phyloP scores from a whole-genome alignment of 169 alveolate genomes.

The Plasmodium inui region DNA sequence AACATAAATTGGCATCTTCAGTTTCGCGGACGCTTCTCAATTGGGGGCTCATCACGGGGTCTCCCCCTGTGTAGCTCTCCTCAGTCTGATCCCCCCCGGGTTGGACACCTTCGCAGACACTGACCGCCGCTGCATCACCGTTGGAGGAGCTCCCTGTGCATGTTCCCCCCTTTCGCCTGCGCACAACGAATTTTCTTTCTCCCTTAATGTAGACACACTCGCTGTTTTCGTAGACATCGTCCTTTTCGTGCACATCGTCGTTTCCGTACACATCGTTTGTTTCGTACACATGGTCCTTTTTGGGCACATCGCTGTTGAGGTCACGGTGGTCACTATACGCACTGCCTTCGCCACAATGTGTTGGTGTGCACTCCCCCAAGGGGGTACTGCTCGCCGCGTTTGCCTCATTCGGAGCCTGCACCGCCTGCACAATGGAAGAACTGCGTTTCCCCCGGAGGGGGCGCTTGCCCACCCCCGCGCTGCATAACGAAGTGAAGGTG shows the following conservation, averaged over 20 bases:
- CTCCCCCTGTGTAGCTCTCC: background rate
- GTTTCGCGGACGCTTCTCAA: background rate
- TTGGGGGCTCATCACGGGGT: background rate
- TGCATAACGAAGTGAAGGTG: background rate
- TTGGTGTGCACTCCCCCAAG: background rate
- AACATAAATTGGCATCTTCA: background rate
- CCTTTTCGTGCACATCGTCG: conserved; percentile 21
- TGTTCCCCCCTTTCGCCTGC: background rate
- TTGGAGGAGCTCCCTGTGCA: background rate
- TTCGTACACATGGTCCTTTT: no score
- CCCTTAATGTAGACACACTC: conserved; percentile 54
- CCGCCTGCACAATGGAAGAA: background rate
- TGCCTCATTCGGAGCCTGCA: background rate
- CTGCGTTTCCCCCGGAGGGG: background rate
- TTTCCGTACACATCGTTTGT: background rate
- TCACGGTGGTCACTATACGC: background rate
- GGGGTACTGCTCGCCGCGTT: background rate
- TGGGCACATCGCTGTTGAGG: background rate
- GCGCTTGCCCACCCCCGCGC: background rate
- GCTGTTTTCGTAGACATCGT: conserved; percentile 47
- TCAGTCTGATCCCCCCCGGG: background rate
- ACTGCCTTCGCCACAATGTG: background rate
- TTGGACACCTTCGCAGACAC: background rate
- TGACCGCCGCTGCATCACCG: background rate
- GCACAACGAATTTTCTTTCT: conserved; percentile 10